Evolutionary conservation across 2,329 filamentous ascomycete species (phyloP).

Genomic region (Fusarium palustre): DNA sequence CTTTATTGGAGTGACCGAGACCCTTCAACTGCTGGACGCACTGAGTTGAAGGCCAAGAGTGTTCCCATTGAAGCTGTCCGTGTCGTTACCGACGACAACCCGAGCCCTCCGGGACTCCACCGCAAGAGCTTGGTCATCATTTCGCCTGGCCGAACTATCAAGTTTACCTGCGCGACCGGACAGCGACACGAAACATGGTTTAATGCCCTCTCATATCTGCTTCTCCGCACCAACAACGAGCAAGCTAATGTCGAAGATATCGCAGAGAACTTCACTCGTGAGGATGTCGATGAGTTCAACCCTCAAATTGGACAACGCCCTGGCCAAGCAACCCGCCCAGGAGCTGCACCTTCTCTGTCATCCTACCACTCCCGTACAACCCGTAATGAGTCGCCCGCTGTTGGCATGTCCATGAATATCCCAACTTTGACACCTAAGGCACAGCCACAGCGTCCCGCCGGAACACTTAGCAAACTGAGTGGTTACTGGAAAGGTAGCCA

Average conservation of each 20-base stretch:
- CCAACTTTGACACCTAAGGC: conserved; percentile 68
- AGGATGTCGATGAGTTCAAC: conserved; percentile 85
- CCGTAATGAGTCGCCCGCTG: conserved; percentile 71
- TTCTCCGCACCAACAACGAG: conserved; percentile 79
- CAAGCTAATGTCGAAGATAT: conserved; percentile 71
- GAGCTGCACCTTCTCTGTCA: conserved; percentile 74
- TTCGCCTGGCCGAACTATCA: conserved; percentile 87
- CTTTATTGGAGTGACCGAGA: conserved; percentile 97
- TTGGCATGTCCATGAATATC: conserved; percentile 62
- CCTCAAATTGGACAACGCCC: conserved; percentile 63
- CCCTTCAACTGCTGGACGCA: conserved; percentile 80
- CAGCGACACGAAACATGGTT: conserved; percentile 99
- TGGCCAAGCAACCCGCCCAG: conserved; percentile 59
- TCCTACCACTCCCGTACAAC: conserved; percentile 83
- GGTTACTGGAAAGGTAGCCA: conserved; percentile 68
- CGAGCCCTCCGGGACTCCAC: conserved; percentile 92
- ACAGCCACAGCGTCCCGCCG: conserved; percentile 52
- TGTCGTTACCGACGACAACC: conserved; percentile 93
- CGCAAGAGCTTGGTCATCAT: conserved; percentile 92
- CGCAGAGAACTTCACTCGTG: conserved; percentile 67
- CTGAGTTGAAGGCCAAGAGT: conserved; percentile 84
- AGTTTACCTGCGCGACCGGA: conserved; percentile 93
- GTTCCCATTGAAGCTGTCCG: conserved; percentile 93
- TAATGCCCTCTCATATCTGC: conserved; percentile 93
- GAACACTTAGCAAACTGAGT: conserved; percentile 69